phyloP scores from a whole-genome alignment of 2,329 filamentous ascomycete genomes.

The Colletotrichum magnum region DNA sequence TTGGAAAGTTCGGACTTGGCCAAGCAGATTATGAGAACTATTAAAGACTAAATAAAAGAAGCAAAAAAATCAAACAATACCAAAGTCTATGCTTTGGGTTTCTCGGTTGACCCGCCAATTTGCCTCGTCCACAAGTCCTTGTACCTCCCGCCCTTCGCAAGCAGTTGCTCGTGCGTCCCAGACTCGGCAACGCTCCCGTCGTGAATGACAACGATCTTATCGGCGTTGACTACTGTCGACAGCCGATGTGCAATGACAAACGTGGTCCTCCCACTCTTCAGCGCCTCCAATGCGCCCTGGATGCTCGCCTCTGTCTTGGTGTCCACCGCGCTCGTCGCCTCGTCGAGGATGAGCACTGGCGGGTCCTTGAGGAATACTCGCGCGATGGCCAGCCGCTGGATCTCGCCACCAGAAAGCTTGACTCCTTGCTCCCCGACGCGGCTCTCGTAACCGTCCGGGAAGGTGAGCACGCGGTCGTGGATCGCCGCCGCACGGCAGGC shows the following conservation, averaged over 20 bases:
- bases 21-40: too few species aligned
- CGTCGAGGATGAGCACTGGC: constrained; percentile 77
- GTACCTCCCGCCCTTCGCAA: constrained; percentile 64
- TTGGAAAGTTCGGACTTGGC: too few species aligned
- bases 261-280: constrained; percentile 60
- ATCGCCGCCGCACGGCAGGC: constrained; percentile 64
- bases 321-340: constrained; percentile 77
- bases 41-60: background rate
- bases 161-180: constrained; percentile 51
- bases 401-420: constrained; percentile 79
- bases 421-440: constrained; percentile 76
- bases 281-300: constrained; percentile 69
- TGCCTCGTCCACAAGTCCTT: constrained; percentile 66
- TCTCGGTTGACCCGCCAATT: constrained; percentile 25
- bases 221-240: constrained; percentile 22
- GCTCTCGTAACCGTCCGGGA: constrained; percentile 71
- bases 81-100: background rate
- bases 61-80: background rate
- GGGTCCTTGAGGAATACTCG: constrained; percentile 77
- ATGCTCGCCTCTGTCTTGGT: constrained; percentile 76
- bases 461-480: constrained; percentile 67
- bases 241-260: constrained; percentile 36
- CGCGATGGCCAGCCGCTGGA: constrained; percentile 80
- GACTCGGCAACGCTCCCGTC: constrained; percentile 17
- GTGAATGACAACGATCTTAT: constrained; percentile 23